These are phyloP conservation scores for Metarhizium rileyi DNA, from an alignment of 2,329 filamentous ascomycete genomes.

Conservation along the genomic window DNA sequence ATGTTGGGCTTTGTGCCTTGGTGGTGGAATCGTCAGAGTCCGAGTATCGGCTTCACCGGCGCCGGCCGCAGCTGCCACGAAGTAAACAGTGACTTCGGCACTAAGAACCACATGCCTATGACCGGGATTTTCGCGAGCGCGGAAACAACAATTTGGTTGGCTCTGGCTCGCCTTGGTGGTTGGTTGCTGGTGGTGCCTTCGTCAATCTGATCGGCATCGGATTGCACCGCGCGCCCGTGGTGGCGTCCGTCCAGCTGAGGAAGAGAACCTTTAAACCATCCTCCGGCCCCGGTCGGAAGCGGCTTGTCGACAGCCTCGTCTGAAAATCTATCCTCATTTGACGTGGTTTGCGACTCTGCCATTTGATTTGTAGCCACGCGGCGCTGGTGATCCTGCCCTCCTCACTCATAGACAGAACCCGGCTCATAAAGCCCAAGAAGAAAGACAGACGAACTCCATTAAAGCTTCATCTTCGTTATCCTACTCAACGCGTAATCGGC, in stretches of 20 bases:
- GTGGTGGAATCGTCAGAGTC: background rate
- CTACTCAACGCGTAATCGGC: background rate
- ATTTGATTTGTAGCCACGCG: background rate
- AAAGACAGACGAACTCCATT: too few relatives aligned
- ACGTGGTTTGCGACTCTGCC: background rate
- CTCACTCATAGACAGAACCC: too few relatives aligned
- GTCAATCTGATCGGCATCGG: background rate
- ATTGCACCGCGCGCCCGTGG: background rate
- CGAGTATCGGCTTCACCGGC: background rate
- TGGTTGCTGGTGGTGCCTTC: background rate
- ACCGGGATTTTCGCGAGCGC: background rate
- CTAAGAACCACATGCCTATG: background rate
- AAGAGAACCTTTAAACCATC: background rate
- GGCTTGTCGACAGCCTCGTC: background rate
- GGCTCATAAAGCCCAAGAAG: too few relatives aligned
- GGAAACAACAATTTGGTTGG: background rate
- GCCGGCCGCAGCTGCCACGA: background rate
- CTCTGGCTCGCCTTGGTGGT: background rate
- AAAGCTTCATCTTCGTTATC: too few relatives aligned
- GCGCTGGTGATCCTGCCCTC: background rate
- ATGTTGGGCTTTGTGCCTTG: background rate
- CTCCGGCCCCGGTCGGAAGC: background rate
- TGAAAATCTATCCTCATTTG: background rate
- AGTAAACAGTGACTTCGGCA: background rate
- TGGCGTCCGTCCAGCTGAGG: background rate